Percentiles rank a stretch among this genome's conserved stretches.
These are phyloP conservation scores for Trifolium pratense DNA, from an alignment of 306 rosid species.

Conservation along the genomic window DNA sequence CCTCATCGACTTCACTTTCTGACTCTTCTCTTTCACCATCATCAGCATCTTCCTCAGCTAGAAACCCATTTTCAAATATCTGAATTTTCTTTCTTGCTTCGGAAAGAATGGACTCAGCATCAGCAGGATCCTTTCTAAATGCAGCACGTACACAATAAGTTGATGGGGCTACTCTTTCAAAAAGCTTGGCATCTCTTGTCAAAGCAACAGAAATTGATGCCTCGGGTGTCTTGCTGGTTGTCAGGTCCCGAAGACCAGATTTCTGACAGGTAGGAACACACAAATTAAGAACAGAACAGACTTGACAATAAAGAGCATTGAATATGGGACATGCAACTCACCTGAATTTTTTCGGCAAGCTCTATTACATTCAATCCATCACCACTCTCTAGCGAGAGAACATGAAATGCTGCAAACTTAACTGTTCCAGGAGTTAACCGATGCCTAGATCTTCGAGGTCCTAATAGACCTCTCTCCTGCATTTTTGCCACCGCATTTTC, in stretches of 20 bases:
- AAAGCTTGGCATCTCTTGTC: slow-evolving; percentile 97
- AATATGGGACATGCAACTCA: slow-evolving; percentile 38
- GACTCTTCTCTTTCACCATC: slow-evolving; percentile 95
- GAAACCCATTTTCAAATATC: slow-evolving; percentile 89
- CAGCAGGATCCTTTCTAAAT: slow-evolving; percentile 87
- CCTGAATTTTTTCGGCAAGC: slow-evolving; percentile 99
- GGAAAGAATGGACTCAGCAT: slow-evolving; percentile 88
- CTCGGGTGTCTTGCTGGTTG: slow-evolving; percentile 97
- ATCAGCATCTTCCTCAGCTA: slow-evolving; percentile 86
- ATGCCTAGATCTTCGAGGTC: slow-evolving; percentile 91
- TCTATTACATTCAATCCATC: slow-evolving; percentile 86
- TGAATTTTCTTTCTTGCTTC: slow-evolving; percentile 93
- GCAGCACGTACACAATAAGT: slow-evolving; percentile 93
- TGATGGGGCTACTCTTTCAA: slow-evolving; percentile 97
- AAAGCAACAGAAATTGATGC: slow-evolving; percentile 99
- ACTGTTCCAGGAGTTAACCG: slow-evolving; percentile 98
- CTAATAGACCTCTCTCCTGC: slow-evolving; percentile 92
- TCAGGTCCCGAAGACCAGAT: slow-evolving; percentile 97
- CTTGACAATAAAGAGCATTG: slow-evolving; percentile 18
- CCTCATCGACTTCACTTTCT: slow-evolving; percentile 93
- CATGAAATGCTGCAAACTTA: slow-evolving; percentile 97
- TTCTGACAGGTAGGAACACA: slow-evolving; percentile 52
- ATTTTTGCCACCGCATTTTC: slow-evolving; percentile 81
- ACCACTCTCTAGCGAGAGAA: slow-evolving; percentile 88
- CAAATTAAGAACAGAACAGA: slow-evolving; percentile 31